Evolutionary conservation across 768 basidiomycete genomes (phyloP).

Genomic region (Kondoa malvinella): DNA sequence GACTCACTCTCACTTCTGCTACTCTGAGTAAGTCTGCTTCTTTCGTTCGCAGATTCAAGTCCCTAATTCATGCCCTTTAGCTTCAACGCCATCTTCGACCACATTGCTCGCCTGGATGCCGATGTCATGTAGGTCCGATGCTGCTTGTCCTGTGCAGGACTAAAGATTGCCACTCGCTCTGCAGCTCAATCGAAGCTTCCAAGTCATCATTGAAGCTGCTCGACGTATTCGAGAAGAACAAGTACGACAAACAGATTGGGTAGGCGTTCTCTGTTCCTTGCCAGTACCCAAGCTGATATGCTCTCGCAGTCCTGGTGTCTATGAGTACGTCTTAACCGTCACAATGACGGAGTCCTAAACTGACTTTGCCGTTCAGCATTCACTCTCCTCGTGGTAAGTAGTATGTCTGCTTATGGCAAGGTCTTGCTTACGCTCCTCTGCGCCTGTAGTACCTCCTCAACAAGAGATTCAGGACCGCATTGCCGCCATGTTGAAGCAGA

Average conservation of each 20-base stretch:
- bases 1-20: conserved; percentile 98
- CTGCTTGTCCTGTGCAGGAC: too few relatives aligned
- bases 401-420: background rate
- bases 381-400: background rate
- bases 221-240: conserved; percentile 81
- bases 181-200: conserved; percentile 66
- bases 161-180: background rate
- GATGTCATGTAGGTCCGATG: conserved; percentile 59
- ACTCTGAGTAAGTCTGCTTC: conserved; percentile 30
- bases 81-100: conserved; percentile 96
- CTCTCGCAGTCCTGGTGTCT: too few relatives aligned
- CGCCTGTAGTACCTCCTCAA: conserved; percentile 81
- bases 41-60: background rate
- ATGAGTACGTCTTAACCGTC: too few relatives aligned
- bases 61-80: conserved; percentile 46
- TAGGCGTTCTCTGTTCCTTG: background rate
- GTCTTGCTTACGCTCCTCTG: conserved; percentile 48
- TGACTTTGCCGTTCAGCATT: too few relatives aligned
- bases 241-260: conserved; percentile 46
- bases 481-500: conserved; percentile 47
- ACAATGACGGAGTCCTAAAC: too few relatives aligned
- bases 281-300: background rate
- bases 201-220: conserved; percentile 98
- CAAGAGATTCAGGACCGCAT: conserved; percentile 91
- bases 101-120: conserved; percentile 87